Conservation (phyloP, 495 filamentous ascomycete genomes). For the Hypoxylon cercidicola region DNA sequence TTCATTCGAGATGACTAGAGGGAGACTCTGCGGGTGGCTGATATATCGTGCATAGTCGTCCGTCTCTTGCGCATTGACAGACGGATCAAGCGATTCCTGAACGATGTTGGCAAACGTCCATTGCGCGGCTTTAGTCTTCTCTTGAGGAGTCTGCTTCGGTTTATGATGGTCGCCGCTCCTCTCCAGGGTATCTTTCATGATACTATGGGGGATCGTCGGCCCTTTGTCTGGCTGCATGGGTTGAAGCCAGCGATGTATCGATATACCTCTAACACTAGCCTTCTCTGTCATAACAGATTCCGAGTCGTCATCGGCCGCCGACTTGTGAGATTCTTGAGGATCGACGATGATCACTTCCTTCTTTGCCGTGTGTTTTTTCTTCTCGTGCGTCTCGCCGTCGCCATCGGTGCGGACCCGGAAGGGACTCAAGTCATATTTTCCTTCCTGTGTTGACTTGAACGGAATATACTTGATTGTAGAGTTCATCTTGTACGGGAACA, state of each 20-base stretch:
- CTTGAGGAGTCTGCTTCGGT: constrained; percentile 57
- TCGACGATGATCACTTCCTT: constrained; percentile 72
- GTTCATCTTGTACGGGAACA: constrained; percentile 91
- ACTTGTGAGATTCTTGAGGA: constrained; percentile 56
- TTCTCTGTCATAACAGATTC: constrained; percentile 52
- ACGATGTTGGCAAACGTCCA: constrained; percentile 90
- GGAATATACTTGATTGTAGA: constrained; percentile 84
- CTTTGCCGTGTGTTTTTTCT: constrained; percentile 55
- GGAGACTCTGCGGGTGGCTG: constrained; percentile 86
- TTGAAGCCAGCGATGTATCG: constrained; percentile 65
- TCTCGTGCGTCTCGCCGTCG: constrained; percentile 60
- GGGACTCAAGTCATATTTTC: constrained; percentile 81
- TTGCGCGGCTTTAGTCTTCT: constrained; percentile 78
- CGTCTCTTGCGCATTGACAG: constrained; percentile 75
- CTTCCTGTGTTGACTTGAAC: constrained; percentile 72
- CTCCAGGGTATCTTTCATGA: constrained; percentile 57
- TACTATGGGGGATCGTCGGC: constrained; percentile 52
- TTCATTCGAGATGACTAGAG: constrained; percentile 84
- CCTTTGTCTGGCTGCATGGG: constrained; percentile 51
- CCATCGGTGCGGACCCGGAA: constrained; percentile 76
- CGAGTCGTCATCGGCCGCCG: constrained; percentile 48
- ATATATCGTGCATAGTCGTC: constrained; percentile 93
- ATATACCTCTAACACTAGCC: constrained; percentile 50
- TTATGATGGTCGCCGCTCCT: constrained; percentile 42
- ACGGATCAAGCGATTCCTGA: constrained; percentile 79